Base-by-base conservation (phyloP, 2,329 filamentous ascomycete genomes). In the Cryphonectria parasitica region DNA sequence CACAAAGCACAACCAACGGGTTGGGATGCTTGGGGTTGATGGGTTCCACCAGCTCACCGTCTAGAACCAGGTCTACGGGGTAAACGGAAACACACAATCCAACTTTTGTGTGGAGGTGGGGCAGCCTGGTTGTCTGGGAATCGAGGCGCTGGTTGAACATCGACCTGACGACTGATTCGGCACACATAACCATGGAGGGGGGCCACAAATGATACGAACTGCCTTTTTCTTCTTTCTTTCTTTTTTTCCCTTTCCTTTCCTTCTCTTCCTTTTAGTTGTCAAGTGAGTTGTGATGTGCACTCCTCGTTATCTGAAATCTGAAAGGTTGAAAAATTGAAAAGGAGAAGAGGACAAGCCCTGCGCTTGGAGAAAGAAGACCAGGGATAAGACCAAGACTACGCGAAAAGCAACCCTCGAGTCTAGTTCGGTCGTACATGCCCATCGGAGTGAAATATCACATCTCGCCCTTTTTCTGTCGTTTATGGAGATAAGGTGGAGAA, bases 101-200 rank as follows among this genome's bases (percentile, higher is more conserved):
- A n/a, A 5, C 6, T 56, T 56, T 19, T 56, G 52, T 56, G 54
- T 58, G 54, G 54, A 58, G 54, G 54, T 58, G 54, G 54, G 54
- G 25, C 54, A 2, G 52, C 10, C 28, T 17, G 28, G 7, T 17
- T 31, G 17, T 19, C 54, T 15, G 25, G 54, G 54, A 13, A 58
- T 58, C 54, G 54, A 58, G 15, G 28, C 10, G 15, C 54, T 58
- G 54, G 54, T 28, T 58, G 54, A 19, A 58, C 54, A 58, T 58
- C 54, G 54, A 31, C 54, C 54, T 7, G 54, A 8, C 3, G 25
- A 19, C 15, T 58, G 28, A 31, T 11, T 15, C 54, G 25, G 25
- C 25, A 19, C 13, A 13, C 22, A 28, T n/a, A 15, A 10, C 22
- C 22, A 19, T 45, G 17, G 19, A 2, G 17, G 43, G 43, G 8